Base-by-base conservation (phyloP, 1,284 basidiomycete genomes). In the Pterulicium gracile region DNA sequence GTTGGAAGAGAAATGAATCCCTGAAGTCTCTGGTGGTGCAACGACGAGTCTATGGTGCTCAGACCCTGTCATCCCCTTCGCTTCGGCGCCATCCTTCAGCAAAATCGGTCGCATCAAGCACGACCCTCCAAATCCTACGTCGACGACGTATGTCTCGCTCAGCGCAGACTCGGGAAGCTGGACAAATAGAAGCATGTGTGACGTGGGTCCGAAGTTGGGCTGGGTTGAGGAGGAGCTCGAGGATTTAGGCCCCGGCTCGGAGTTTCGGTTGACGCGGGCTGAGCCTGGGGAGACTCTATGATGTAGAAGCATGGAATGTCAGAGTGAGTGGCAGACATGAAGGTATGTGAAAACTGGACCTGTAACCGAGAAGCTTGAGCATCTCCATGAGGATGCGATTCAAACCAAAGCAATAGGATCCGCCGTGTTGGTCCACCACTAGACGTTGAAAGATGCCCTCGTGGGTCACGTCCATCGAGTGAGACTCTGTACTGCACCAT, bases 371-470 rank as follows among this genome's bases (percentile, higher is more conserved):
- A 39, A 49, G 52, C 15, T 52, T 48, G 18, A 56, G 34, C 49
- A 56, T 53, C 24, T 50, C 42, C 10, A 50, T 46, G 27, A 55
- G 49, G 5, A 56, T 32, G 5, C 40, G 48, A 27, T 53, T 52
- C 23, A 50, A 43, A 18, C 54, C 54, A 17, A 51, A 53, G 41
- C 53, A 55, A 40, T 53, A 55, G 12, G 54, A 56, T n/a, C n/a
- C n/a, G 14, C 54, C 54, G 32, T 51, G 47, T 19, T 39, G 42
- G 14, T 54, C 50, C 12, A 45, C 24, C 4, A 47, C 53, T 5
- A 55, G 46, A 17, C 53, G 52, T 15, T 50, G 41, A 32, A 10
- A 32, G 10, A 32, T n/a, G 10, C 27, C 27, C 27, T 10, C 7
- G n/a, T 7, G 27, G n/a, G 27, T 10, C n/a, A 32, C 27, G 27